Evolutionary conservation across 192 early-diverging fungal species (phyloP).

Genomic region (Gigaspora rosea): DNA sequence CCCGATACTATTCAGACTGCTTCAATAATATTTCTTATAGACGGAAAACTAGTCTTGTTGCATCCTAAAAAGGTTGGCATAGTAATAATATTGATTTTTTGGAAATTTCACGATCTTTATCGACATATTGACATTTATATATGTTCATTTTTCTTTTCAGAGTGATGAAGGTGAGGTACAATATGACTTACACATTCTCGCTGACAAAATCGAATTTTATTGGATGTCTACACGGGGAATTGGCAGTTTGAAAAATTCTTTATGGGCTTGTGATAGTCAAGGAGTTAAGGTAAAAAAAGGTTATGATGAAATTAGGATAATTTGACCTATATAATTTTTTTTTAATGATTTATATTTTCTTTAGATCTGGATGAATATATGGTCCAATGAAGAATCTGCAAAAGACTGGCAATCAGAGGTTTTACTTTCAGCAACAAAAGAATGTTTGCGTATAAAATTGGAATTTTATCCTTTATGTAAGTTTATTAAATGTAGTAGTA

Average conservation of each 20-base stretch:
- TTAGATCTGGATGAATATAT: slow-evolving; percentile 34
- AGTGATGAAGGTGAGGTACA: slow-evolving; percentile 47
- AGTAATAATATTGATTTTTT: slow-evolving; percentile 24
- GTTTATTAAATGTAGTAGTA: neutral
- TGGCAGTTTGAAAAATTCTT: slow-evolving; percentile 58
- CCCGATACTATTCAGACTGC: slow-evolving; percentile 49
- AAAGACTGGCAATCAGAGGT: slow-evolving; percentile 28
- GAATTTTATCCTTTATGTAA: slow-evolving; percentile 83
- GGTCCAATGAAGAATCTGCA: slow-evolving; percentile 30
- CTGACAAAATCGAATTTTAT: slow-evolving; percentile 71
- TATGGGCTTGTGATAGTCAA: slow-evolving; percentile 72
- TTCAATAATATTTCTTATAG: slow-evolving; percentile 65
- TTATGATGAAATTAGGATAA: slow-evolving; percentile 18
- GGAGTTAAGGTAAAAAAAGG: slow-evolving; percentile 56
- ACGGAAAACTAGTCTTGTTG: slow-evolving; percentile 68
- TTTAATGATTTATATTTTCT: neutral
- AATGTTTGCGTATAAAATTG: slow-evolving; percentile 57
- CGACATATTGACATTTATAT: neutral
- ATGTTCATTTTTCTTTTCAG: slow-evolving; percentile 2
- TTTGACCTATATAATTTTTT: slow-evolving; percentile 4
- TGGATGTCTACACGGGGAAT: slow-evolving; percentile 65
- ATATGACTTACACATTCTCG: slow-evolving; percentile 53
- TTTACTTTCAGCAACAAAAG: slow-evolving; percentile 23
- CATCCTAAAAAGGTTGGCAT: slow-evolving; percentile 49
- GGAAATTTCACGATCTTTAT: neutral